Evolutionary conservation across 495 filamentous ascomycete species (phyloP).

Genomic region (Aspergillus indologenus): DNA sequence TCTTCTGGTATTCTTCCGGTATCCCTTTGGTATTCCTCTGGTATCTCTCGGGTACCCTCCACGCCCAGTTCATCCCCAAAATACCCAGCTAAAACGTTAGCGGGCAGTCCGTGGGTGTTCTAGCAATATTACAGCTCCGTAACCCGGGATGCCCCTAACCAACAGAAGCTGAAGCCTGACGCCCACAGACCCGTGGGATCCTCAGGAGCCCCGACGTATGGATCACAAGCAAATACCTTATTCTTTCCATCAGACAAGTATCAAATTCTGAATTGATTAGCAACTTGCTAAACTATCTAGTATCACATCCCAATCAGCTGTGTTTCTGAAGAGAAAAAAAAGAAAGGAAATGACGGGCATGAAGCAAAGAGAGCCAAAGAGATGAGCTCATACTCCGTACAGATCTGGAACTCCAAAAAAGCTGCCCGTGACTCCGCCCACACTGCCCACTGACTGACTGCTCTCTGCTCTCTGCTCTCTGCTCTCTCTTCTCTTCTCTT

Average conservation of each 20-base stretch:
- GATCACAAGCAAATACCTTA: not conserved
- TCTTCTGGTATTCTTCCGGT: not conserved
- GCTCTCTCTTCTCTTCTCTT: not conserved
- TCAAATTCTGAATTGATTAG: no score
- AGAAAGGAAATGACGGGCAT: not conserved
- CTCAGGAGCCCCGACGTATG: not conserved
- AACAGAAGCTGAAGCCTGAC: not conserved
- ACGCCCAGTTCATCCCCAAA: not conserved
- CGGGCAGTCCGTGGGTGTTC: not conserved
- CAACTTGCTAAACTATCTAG: no score
- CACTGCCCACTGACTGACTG: not conserved
- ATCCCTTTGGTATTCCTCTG: not conserved
- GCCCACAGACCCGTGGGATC: conserved; percentile 2
- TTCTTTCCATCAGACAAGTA: not conserved
- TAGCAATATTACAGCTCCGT: not conserved
- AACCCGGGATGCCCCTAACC: not conserved
- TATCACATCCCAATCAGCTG: not conserved
- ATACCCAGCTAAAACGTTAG: not conserved
- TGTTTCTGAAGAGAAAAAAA: not conserved
- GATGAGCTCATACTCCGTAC: conserved; percentile 3
- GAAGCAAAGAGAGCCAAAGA: not conserved
- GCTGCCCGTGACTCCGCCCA: conserved; percentile 4
- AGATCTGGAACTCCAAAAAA: conserved; percentile 3
- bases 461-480: not conserved
- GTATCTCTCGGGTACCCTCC: not conserved